Evolutionary conservation across 371 early-diverging fungal genomes (phyloP), one percentile per base, ranked within the genome.

Genomic region (Funneliformis caledonium): DNA sequence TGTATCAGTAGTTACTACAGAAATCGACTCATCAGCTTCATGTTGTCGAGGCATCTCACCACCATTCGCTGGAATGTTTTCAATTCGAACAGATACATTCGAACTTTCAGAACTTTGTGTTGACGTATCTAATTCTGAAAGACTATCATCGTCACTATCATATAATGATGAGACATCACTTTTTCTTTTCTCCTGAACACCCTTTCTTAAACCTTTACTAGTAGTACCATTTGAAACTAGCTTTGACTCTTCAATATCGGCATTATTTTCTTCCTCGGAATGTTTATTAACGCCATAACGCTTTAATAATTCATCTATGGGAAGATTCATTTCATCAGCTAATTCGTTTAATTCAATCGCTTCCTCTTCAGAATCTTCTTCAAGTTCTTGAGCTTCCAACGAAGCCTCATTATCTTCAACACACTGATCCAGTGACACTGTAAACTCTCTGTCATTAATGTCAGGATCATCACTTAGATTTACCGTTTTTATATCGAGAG

Each of bases 391-490:
- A 67, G 48, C 81, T 61, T 81, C 81, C 42, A 37, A 42, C 19
- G 75, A 72, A 14, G 52, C 82, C 43, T 82, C 82, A 61, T 60
- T 67, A 26, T 82, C 82, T 80, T 67, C 80, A 26, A 45, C 65
- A n/a, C 26, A 16, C 11, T 59, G 22, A 22, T 76, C 62, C 31
- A 22, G 37, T 60, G 22, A 19, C 10, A 56, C 26, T 33, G 7
- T 37, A 72, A 60, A 59, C 68, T 59, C 56, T 11, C 2, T 26
- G 33, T 37, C 77, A 77, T 81, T 50, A 16, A 62, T 65, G 19
- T 78, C 69, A 2, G 82, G 81, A 8, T 48, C 19, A 14, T 60
- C 60, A 19, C 22, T 22, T 1, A 19, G 19, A 4, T 19, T 16
- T 33, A 48, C 4, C 76, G 42, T 48, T 22, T 14, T 26, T 65